A percentile compares a stretch with the other conserved stretches of the same genome.
phyloP scores from a whole-genome alignment of 345 rosid genomes.

The Bruguiera sexangula region DNA sequence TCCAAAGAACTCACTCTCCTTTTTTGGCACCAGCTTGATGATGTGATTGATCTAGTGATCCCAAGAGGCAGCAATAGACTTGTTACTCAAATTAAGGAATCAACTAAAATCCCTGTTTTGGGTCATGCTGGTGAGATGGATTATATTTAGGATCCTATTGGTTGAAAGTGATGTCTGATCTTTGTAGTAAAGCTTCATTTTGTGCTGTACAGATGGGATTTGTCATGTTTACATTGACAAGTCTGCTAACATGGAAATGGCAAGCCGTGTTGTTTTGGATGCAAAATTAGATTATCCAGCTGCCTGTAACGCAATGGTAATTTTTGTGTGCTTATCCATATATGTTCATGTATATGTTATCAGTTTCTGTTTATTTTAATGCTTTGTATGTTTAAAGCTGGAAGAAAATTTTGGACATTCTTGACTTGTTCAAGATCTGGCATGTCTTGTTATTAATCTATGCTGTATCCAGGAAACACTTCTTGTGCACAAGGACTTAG shows the following conservation, averaged over 20 bases:
- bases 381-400: not conserved
- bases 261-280: conserved; percentile 68
- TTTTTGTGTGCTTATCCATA: not conserved
- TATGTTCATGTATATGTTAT: not conserved
- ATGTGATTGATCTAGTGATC: conserved; percentile 89
- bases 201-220: conserved; percentile 63
- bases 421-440: not conserved
- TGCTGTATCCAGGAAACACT: conserved; percentile 33
- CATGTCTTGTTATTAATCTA: conserved; percentile 1
- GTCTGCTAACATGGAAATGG: conserved; percentile 71
- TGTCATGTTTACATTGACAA: conserved; percentile 86
- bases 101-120: conserved; percentile 85
- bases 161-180: not conserved
- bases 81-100: conserved; percentile 74
- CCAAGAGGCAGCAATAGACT: conserved; percentile 93
- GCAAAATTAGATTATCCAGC: conserved; percentile 92
- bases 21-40: conserved; percentile 68
- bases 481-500: conserved; percentile 33
- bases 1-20: conserved; percentile 18
- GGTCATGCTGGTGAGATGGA: conserved; percentile 82
- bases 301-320: conserved; percentile 90
- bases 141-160: not conserved
- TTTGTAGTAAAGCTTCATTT: not conserved
- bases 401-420: not conserved
- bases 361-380: not conserved